A percentile compares a stretch with the other conserved stretches of the same genome.
These are phyloP conservation scores for Onygena corvina DNA, from an alignment of 2,329 filamentous ascomycete species.

Conservation along the genomic window DNA sequence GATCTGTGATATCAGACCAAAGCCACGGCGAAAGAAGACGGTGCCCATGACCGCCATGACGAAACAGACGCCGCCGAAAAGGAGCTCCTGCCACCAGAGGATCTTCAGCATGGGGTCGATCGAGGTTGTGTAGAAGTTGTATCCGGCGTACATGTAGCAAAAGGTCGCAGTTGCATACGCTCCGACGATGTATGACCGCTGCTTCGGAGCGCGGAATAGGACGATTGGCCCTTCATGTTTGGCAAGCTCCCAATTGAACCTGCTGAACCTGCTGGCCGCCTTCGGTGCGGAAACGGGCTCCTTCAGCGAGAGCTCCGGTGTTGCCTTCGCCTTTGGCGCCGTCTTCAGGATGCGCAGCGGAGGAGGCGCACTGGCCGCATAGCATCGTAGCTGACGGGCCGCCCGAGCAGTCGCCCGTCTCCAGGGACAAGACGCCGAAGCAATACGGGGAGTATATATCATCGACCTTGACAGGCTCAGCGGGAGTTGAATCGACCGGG, in stretches of 20 bases:
- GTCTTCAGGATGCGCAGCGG: not conserved
- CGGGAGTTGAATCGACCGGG: not conserved
- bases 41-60: constrained; percentile 50
- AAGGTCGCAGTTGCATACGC: constrained; percentile 47
- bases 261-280: constrained; percentile 10
- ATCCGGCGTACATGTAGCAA: constrained; percentile 41
- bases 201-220: constrained; percentile 54
- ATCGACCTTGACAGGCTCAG: not conserved
- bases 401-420: not conserved
- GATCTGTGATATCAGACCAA: constrained; percentile 47
- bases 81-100: constrained; percentile 45
- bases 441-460: not conserved
- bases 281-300: not conserved
- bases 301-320: constrained; percentile 6
- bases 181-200: constrained; percentile 50
- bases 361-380: not conserved
- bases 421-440: not conserved
- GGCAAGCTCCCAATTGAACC: constrained; percentile 35
- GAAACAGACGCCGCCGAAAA: constrained; percentile 48
- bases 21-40: constrained; percentile 47
- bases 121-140: constrained; percentile 42
- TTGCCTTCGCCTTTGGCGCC: constrained; percentile 8
- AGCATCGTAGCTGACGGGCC: not conserved
- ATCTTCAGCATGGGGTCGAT: constrained; percentile 42
- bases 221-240: constrained; percentile 42